phyloP scores from a whole-genome alignment of 495 filamentous ascomycete species.

The Daldinia childiae region DNA sequence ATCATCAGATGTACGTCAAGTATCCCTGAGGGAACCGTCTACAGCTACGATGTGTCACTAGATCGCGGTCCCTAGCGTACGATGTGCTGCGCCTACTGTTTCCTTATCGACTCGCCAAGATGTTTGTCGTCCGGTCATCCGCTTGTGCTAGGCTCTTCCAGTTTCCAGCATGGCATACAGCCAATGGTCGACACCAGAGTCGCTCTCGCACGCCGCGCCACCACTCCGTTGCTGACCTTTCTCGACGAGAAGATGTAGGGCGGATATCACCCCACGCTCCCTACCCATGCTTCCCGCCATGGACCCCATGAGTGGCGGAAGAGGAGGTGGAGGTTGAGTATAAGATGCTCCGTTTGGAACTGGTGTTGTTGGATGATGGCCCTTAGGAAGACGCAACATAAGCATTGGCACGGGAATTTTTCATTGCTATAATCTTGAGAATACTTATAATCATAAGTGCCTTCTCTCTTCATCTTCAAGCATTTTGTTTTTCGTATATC shows the following conservation, averaged over 20 bases:
- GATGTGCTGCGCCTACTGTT: constrained; percentile 40
- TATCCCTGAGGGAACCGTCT: constrained; percentile 45
- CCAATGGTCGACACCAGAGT: constrained; percentile 41
- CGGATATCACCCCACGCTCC: constrained; percentile 43
- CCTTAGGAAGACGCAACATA: constrained; percentile 1
- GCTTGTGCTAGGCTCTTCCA: constrained; percentile 40
- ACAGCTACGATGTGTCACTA: constrained; percentile 43
- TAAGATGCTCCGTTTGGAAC: constrained; percentile 34
- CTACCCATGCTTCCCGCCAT: constrained; percentile 38
- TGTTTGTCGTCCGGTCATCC: constrained; percentile 37
- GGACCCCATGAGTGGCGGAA: constrained; percentile 27
- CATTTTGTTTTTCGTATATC: neutral
- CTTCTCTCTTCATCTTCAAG: constrained; percentile 6
- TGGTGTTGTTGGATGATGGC: constrained; percentile 10
- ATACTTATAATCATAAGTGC: constrained; percentile 1
- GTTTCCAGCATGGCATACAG: constrained; percentile 29
- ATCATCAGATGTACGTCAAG: constrained; percentile 44
- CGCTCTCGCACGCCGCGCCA: constrained; percentile 39
- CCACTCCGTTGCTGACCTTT: constrained; percentile 41
- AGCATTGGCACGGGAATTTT: constrained; percentile 12
- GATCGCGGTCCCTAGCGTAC: constrained; percentile 43
- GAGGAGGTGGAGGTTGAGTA: constrained; percentile 30
- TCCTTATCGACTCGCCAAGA: constrained; percentile 46
- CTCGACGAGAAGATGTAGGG: constrained; percentile 40
- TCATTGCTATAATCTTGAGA: neutral